Evolutionary conservation across 2,329 filamentous ascomycete genomes (phyloP), one percentile per base, ranked within the genome.

Genomic region (Periconia macrospinosa): DNA sequence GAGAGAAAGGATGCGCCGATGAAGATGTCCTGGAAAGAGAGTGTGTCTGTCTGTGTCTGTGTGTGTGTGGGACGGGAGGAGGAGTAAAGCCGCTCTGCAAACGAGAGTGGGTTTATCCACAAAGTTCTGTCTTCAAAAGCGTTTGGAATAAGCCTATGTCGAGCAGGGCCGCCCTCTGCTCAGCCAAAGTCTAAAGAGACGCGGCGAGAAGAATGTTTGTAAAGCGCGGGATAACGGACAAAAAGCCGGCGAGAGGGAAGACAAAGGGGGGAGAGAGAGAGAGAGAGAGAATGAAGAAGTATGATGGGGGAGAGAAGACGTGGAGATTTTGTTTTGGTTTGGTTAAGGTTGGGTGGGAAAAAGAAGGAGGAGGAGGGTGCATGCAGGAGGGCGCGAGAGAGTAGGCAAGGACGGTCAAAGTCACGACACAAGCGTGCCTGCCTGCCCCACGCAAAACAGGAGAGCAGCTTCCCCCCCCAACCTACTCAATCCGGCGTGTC

Each of bases 131-230:
- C 23, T 43, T 49, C 49, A 55, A 42, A 27, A 33, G 15, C 41
- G 30, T 23, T 18, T 27, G 52, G 46, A 17, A 35, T 45, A 49
- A 17, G 30, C 41, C 27, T 37, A 47, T 11, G 18, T 40, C 30
- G 18, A 30, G 43, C 49, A 49, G 49, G 45, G 41, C 45, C 53
- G 49, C 49, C 19, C 53, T n/a, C n/a, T 52, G 43, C 49, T 33
- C 15, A 17, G 42, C 46, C 30, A 48, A 49, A 30, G 10, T 30
- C 14, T 17, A 13, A 49, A 55, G 53, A 49, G 37, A 51, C 49
- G 33, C 33, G 11, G 11, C 33, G 56, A 50, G 55, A 57, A 60
- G 46, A 52, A 60, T 57, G 51, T 56, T 54, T 52, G 53, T 37
- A 49, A 54, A n/a, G n/a, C n/a, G 56, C 52, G 50, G 52, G 54